Evolutionary conservation across 805 yeast genomes (phyloP), one percentile per base, ranked within the genome.

Genomic region (Lipomyces orientalis): DNA sequence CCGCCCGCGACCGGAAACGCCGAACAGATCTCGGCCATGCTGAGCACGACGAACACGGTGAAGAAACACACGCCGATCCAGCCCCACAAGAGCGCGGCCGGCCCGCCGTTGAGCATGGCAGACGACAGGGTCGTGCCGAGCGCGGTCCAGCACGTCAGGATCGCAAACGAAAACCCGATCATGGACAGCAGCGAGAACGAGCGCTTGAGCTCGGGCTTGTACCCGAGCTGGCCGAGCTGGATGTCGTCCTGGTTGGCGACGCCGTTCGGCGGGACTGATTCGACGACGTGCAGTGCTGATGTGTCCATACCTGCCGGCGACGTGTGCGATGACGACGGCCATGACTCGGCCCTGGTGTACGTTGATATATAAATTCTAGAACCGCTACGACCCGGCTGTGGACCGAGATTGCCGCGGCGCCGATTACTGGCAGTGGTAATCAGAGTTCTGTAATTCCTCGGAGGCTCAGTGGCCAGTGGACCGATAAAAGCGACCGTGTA

Each of bases 1-100:
- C 91, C 91, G 34, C 90, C 86, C 10, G 88, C 81, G 7, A 90
- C 87, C 52, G 92, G 92, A 79, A 85, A 86, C 5, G 90, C 87
- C 33, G 86, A 82, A 12, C 89, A 84, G 39, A 88, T 80, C 74
- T 88, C 91, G 0, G 90, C 90, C 84, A 88, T 81, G 22, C 88
- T 83, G 56, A 83, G 79, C 12, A 89, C 89, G 58, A 88, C 90
- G 4, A 83, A 81, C 61, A 84, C 79, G 62, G 88, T 82, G 52
- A 88, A 86, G 43, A 82, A 66, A 79, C 86, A 81, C 51, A 88
- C 89, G 19, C 86, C 77, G 29, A 88, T 73, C 79, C 83, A 82
- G n/a, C 83, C 84, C 91, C 90, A 88, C 4, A 89, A 86, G 58
- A 88, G 74, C 25, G 90, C 90, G 2, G 88, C 85, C 31, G 85